Evolutionary conservation across 192 early-diverging fungal species (phyloP).

Genomic region (Umbelopsis isabellina): DNA sequence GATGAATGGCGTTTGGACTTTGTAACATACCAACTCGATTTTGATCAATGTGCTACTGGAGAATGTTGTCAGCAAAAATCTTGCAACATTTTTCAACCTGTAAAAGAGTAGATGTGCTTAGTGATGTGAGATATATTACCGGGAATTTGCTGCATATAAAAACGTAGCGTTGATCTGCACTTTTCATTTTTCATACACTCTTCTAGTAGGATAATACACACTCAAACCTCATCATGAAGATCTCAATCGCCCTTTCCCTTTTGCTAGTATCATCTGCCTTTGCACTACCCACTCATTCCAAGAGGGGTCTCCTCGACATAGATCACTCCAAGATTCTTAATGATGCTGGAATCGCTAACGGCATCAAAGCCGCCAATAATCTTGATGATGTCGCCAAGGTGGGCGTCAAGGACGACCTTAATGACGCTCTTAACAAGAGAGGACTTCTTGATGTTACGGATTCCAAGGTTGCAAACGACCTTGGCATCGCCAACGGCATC

Average conservation of each 20-base stretch:
- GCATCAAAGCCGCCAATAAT: background rate
- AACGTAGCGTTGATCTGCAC: background rate
- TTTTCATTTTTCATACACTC: background rate
- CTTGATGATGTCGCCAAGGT: background rate
- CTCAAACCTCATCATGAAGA: constrained; percentile 6
- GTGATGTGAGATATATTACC: no score
- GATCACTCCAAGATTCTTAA: background rate
- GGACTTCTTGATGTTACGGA: background rate
- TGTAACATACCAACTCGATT: no score
- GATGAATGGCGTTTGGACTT: no score
- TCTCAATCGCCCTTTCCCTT: background rate
- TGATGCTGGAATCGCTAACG: background rate
- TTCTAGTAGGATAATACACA: background rate
- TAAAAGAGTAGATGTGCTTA: no score
- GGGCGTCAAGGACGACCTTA: background rate
- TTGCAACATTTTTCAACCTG: no score
- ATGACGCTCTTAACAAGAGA: background rate
- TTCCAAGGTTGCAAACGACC: background rate
- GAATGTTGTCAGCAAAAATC: no score
- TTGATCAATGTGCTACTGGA: no score
- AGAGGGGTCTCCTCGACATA: background rate
- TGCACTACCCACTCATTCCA: background rate
- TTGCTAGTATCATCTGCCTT: background rate
- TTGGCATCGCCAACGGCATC: background rate
- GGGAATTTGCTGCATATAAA: no score